Evolutionary conservation across 495 filamentous ascomycete species (phyloP), one percentile per base, ranked within the genome.

Genomic region (Aspergillus panamensis): DNA sequence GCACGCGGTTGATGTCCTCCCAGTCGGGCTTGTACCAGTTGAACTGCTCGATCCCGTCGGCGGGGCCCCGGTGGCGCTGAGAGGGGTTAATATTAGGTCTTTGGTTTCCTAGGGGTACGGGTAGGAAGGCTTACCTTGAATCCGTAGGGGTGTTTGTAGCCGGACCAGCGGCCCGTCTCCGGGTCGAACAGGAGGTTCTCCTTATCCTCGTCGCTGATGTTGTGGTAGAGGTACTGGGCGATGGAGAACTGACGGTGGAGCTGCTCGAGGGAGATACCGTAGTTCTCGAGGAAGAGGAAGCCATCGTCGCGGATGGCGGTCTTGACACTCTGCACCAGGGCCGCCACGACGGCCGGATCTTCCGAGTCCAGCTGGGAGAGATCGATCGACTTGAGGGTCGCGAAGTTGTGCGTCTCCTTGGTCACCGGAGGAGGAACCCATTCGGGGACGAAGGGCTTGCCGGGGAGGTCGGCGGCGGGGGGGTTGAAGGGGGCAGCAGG

Each of bases 1-100:
- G 75, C 12, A 69, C 61, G 21, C 70, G 70, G 53, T 67, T 63
- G 53, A 51, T 51, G 55, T 70, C 61, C 47, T 65, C 60, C 68
- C 69, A 77, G 48, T 78, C 74, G 7, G 53, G 63, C 12, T 64
- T 70, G 59, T 78, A 78, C 66, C 68, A 78, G 62, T 78, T 78
- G 68, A 78, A 78, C 59, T 78, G 75, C 32, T 78, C 75, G 49
- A 78, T 78, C 17, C 74, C 74, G 59, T 78, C 75, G 25, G 67
- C 56, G 16, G 64, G 59, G 9, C 67, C 73, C 8, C 60, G 66
- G 21, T 69, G 58, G 32, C 73, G 66, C 74, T 78, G 20, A 37
- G 8, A 37, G 25, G 12, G 21, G 17, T 53, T 12, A 63, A 10
- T 35, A 56, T n/a, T 55, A 20, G 21, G 32, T 45, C 45, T 35